Percentiles rank a stretch among this genome's conserved stretches.
Evolutionary conservation across 495 filamentous ascomycete genomes (phyloP).

Genomic region (Xylaria grammica): DNA sequence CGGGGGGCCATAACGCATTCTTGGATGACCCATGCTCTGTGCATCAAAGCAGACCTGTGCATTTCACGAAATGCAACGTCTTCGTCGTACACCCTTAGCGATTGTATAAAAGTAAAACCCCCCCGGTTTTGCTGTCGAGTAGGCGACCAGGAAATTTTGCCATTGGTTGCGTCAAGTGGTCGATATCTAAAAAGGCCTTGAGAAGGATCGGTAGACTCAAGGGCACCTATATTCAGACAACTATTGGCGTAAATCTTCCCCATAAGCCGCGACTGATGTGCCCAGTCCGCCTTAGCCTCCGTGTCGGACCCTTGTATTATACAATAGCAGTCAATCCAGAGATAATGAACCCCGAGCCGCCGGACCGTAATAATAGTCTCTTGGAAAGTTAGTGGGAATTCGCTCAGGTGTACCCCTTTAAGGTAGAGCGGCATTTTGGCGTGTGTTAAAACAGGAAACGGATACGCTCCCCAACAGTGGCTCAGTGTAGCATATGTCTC

Average conservation of each 20-base stretch:
- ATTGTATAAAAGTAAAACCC: neutral
- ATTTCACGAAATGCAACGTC: neutral
- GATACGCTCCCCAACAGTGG: neutral
- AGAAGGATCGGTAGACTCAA: neutral
- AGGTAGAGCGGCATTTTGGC: neutral
- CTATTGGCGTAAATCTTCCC: neutral
- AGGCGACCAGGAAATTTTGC: neutral
- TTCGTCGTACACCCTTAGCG: neutral
- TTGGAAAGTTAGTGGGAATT: neutral
- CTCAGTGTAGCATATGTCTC: neutral
- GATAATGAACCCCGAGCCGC: neutral
- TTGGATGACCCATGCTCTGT: constrained; percentile 5
- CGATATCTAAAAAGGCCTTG: neutral
- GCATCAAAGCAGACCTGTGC: neutral
- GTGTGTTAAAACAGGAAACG: neutral
- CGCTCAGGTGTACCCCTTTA: neutral
- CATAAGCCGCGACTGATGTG: neutral
- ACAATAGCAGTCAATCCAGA: constrained; percentile 4
- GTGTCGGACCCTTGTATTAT: neutral
- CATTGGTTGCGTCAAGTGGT: neutral
- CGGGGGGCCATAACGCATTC: neutral
- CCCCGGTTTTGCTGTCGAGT: neutral
- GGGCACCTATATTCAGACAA: neutral
- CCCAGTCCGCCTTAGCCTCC: neutral
- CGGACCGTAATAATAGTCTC: neutral